These are phyloP conservation scores for Beta lomatogona DNA, from an alignment of 179 eudicot genomes.

Conservation along the genomic window DNA sequence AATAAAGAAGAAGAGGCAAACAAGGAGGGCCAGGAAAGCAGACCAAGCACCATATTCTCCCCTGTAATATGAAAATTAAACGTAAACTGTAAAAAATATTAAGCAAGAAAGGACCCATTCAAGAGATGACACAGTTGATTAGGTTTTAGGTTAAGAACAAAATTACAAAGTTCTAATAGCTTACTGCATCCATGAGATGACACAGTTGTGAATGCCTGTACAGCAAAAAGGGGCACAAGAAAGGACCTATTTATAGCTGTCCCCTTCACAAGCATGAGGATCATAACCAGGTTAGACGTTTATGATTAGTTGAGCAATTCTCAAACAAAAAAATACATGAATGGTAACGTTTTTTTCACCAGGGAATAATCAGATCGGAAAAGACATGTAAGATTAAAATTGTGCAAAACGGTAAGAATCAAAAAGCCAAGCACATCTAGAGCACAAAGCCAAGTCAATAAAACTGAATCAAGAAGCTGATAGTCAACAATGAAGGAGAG, in stretches of 20 bases:
- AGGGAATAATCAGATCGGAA: background rate
- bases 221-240: conserved; percentile 83
- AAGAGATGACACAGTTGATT: background rate
- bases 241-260: conserved; percentile 77
- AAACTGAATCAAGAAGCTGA: background rate
- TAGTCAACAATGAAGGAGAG: background rate
- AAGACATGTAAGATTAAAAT: background rate
- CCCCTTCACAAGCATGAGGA: conserved; percentile 78
- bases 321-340: background rate
- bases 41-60: conserved; percentile 94
- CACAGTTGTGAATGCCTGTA: conserved; percentile 69
- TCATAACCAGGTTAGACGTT: conserved; percentile 36
- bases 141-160: background rate
- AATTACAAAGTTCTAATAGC: conserved; percentile 20
- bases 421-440: background rate
- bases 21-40: conserved; percentile 76
- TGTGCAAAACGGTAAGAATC: background rate
- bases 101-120: background rate
- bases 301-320: conserved; percentile 1
- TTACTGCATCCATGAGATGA: conserved; percentile 87
- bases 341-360: background rate
- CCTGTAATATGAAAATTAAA: conserved; percentile 45
- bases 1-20: conserved; percentile 78
- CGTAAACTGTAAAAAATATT: conserved; percentile 11
- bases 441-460: background rate